A percentile compares a stretch with the other conserved stretches of the same genome.
phyloP scores from a whole-genome alignment of 805 yeast species.

The Candida patagonica region DNA sequence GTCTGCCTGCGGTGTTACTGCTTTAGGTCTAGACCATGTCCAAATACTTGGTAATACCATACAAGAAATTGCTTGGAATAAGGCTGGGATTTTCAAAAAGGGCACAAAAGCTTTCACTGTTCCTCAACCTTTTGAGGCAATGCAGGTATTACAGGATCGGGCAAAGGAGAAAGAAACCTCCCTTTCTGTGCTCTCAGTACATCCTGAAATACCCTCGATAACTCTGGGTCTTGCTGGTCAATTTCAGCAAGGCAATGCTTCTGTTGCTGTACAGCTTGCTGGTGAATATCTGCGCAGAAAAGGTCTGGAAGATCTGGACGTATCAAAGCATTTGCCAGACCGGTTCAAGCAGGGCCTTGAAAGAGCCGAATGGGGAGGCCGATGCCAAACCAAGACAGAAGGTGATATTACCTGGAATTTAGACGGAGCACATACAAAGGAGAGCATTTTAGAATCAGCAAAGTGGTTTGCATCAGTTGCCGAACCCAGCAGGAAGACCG shows the following conservation, averaged over 20 bases:
- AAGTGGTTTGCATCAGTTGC: conserved; percentile 46
- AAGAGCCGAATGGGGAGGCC: conserved; percentile 82
- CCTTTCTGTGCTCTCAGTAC: conserved; percentile 43
- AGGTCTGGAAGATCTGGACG: conserved; percentile 24
- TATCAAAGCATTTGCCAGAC: conserved; percentile 11
- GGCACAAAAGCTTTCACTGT: conserved; percentile 62
- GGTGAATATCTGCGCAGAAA: conserved; percentile 46
- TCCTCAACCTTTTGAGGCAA: conserved; percentile 47
- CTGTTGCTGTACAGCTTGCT: conserved; percentile 71
- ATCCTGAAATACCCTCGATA: conserved; percentile 30
- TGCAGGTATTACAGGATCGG: conserved; percentile 43
- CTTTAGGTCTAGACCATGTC: conserved; percentile 89
- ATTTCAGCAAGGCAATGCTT: conserved; percentile 79
- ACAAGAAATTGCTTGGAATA: conserved; percentile 90
- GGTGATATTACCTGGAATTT: conserved; percentile 61
- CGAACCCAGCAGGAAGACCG: conserved; percentile 16
- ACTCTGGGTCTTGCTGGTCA: conserved; percentile 44
- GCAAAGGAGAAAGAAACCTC: conserved; percentile 53
- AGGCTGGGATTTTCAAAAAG: conserved; percentile 81
- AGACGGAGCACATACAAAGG: conserved; percentile 95
- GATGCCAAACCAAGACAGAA: conserved; percentile 65
- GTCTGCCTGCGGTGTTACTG: conserved; percentile 73
- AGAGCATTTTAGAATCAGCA: conserved; percentile 75
- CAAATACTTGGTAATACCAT: conserved; percentile 78
- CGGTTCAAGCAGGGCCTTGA: conserved; percentile 44